These are phyloP conservation scores for Herpetospermum pedunculosum DNA, from an alignment of 306 rosid genomes.

Conservation along the genomic window DNA sequence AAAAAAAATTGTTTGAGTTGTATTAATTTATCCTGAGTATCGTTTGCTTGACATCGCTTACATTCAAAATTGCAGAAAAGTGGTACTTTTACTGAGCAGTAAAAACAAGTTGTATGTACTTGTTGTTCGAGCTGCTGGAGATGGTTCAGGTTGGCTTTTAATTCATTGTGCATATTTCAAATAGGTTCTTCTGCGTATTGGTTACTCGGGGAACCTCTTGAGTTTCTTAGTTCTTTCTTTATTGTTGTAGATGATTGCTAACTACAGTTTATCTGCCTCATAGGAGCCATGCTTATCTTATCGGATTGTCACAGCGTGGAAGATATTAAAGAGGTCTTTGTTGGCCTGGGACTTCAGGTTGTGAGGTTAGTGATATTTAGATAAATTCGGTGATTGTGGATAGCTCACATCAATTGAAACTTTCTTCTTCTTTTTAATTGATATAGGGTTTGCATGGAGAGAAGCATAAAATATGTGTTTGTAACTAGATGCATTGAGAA, in stretches of 20 bases:
- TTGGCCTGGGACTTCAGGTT: conserved; percentile 83
- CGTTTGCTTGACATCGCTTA: neutral
- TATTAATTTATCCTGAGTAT: neutral
- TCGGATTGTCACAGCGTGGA: conserved; percentile 50
- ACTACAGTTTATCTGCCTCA: conserved; percentile 8
- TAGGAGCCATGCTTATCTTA: conserved; percentile 38
- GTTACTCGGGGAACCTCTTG: neutral
- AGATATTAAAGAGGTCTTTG: conserved; percentile 60
- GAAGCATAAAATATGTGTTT: conserved; percentile 48
- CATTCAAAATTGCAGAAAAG: conserved; percentile 36
- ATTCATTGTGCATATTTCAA: conserved; percentile 15
- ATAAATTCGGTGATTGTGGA: conserved; percentile 9
- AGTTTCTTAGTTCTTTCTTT: neutral
- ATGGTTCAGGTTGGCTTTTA: conserved; percentile 52
- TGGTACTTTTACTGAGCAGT: conserved; percentile 70
- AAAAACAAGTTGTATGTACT: conserved; percentile 67
- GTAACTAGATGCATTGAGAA: conserved; percentile 63
- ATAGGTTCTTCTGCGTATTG: neutral
- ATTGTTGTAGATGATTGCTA: conserved; percentile 1
- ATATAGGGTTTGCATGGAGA: conserved; percentile 44
- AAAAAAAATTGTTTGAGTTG: neutral
- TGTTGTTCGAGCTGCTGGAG: conserved; percentile 33
- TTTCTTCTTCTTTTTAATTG: conserved; percentile 15
- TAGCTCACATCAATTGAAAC: conserved; percentile 8
- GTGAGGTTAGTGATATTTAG: conserved; percentile 54